phyloP scores from a whole-genome alignment of 2,329 filamentous ascomycete genomes.

The Aspergillus bombycis region DNA sequence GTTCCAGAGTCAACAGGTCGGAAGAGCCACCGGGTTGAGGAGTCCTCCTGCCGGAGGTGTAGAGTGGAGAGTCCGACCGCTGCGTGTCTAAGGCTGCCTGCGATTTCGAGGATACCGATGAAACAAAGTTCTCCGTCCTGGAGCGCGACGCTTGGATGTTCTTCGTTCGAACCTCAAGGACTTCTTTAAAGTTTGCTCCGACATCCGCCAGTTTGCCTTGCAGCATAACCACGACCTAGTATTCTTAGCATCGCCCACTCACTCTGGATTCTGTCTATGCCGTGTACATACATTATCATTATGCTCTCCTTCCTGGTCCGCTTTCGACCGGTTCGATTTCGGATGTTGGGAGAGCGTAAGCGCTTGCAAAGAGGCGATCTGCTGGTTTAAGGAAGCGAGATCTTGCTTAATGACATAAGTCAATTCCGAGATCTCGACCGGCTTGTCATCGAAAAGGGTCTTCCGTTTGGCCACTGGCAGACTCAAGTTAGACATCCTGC shows the following conservation, averaged over 20 bases:
- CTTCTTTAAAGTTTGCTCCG: slow-evolving; percentile 94
- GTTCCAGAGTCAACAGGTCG: slow-evolving; percentile 83
- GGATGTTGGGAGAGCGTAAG: slow-evolving; percentile 79
- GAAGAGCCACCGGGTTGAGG: slow-evolving; percentile 59
- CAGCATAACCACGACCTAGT: slow-evolving; percentile 74
- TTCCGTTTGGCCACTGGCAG: slow-evolving; percentile 83
- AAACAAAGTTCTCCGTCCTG: slow-evolving; percentile 95
- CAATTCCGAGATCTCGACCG: slow-evolving; percentile 94
- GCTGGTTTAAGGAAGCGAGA: slow-evolving; percentile 79
- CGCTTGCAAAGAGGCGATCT: slow-evolving; percentile 80
- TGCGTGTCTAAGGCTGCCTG: slow-evolving; percentile 65
- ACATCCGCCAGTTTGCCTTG: slow-evolving; percentile 93
- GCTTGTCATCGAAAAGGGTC: slow-evolving; percentile 94
- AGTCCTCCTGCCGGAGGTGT: slow-evolving; percentile 72
- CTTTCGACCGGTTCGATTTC: slow-evolving; percentile 50
- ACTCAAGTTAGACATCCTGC: slow-evolving; percentile 1
- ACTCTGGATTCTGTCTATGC: not conserved
- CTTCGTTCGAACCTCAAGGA: slow-evolving; percentile 92
- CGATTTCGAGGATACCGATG: slow-evolving; percentile 77
- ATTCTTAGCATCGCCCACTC: slow-evolving; percentile 22
- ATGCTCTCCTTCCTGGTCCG: slow-evolving; percentile 86
- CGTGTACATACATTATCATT: slow-evolving; percentile 75
- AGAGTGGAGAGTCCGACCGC: slow-evolving; percentile 82
- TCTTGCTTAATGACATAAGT: slow-evolving; percentile 99
- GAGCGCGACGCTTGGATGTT: slow-evolving; percentile 95